Evolutionary conservation across 1,284 basidiomycete species (phyloP), one percentile per base, ranked within the genome.

Genomic region (Apiotrichum veenhuisii): DNA sequence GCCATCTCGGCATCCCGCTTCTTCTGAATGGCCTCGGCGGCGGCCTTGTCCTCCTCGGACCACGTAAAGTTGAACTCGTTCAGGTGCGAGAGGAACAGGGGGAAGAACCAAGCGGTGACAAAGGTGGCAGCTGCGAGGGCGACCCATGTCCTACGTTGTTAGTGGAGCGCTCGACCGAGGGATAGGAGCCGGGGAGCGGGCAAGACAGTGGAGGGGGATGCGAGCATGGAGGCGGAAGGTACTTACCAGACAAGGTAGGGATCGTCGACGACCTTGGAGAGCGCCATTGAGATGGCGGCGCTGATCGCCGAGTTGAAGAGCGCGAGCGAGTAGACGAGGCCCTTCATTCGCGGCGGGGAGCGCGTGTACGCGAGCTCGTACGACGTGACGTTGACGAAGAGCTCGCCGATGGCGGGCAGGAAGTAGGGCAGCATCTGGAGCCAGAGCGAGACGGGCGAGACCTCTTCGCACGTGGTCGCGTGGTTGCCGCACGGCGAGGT

Each of bases 301-400:
- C 76, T 69, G 63, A 81, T 70, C 54, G 80, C 79, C n/a, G 60
- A 68, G 57, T 75, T 77, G 74, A 79, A 79, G 42, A 80, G 68
- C 58, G 72, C 69, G 51, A 73, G 27, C 25, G 72, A 69, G 63
- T 74, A 75, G 48, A 78, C 72, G 36, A 77, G 59, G 50, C 68
- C 73, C 69, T 76, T 76, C 77, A 78, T 78, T 37, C 75, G 59
- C 4, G 73, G 72, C 3, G 77, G 77, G 18, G 77, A 68, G 27
- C 73, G 66, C 38, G 79, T 79, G 67, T 79, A 80, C 50, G 75
- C 75, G 43, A 80, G 71, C 69, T 81, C 80, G 67, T 80, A 77
- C 45, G 74, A 73, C 15, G 79, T 79, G 54, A 80, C 77, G 47
- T 76, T 78, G 58, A 80, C 77, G 43, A 81, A 78, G 34, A 81